Percentiles rank a stretch among this genome's conserved stretches.
These are phyloP conservation scores for Prosopis cineraria DNA, from an alignment of 306 rosid genomes.

Conservation along the genomic window DNA sequence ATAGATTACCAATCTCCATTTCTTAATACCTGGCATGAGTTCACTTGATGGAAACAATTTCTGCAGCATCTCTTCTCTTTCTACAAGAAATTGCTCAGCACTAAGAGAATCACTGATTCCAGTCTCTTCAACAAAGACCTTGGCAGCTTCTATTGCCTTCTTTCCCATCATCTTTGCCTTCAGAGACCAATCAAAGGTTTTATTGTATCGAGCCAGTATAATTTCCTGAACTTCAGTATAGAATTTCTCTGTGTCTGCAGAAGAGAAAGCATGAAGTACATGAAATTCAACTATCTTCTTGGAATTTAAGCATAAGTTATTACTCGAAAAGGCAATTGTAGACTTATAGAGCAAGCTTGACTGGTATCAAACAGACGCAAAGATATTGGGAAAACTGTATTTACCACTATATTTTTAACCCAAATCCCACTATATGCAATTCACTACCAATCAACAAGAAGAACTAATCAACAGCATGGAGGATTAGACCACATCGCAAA, in stretches of 20 bases:
- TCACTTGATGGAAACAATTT: slow-evolving; percentile 75
- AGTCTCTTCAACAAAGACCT: slow-evolving; percentile 76
- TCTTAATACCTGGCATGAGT: slow-evolving; percentile 77
- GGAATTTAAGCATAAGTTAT: background rate
- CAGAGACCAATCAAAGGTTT: slow-evolving; percentile 87
- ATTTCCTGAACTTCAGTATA: slow-evolving; percentile 84
- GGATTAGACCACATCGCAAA: background rate
- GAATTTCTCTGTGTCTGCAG: slow-evolving; percentile 83
- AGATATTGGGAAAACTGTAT: background rate
- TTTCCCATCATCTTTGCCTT: slow-evolving; percentile 95
- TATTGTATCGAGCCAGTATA: slow-evolving; percentile 76
- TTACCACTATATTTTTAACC: background rate
- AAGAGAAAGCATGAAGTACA: background rate
- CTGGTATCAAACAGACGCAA: background rate
- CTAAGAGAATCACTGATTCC: slow-evolving; percentile 71
- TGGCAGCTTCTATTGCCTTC: slow-evolving; percentile 91
- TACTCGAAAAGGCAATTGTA: background rate
- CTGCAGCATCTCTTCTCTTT: slow-evolving; percentile 77
- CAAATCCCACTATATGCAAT: background rate
- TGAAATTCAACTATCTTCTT: slow-evolving; percentile 24
- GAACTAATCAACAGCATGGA: background rate
- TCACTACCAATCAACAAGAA: background rate
- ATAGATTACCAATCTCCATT: background rate
- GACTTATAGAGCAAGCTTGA: background rate
- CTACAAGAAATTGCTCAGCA: slow-evolving; percentile 75